These are phyloP conservation scores for Candida jianshihensis DNA, from an alignment of 805 yeast genomes.

Conservation along the genomic window DNA sequence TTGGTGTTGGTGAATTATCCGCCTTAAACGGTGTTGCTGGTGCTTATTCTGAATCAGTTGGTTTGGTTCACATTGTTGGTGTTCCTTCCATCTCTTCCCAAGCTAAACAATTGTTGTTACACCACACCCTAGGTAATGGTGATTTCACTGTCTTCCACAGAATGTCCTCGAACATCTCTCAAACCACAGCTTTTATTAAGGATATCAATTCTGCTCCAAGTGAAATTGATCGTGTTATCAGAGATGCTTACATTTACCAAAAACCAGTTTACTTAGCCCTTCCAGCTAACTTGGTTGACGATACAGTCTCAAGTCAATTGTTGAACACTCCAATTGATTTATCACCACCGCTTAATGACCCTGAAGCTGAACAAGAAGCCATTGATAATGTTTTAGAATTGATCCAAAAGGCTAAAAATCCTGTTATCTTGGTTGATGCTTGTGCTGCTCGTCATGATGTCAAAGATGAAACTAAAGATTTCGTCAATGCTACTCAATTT, in stretches of 20 bases:
- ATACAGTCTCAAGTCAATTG: slow-evolving; percentile 46
- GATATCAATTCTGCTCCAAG: slow-evolving; percentile 61
- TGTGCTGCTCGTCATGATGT: slow-evolving; percentile 78
- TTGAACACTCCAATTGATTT: slow-evolving; percentile 63
- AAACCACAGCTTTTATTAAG: slow-evolving; percentile 56
- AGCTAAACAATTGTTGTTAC: slow-evolving; percentile 64
- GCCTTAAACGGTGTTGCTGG: slow-evolving; percentile 87
- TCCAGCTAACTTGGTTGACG: slow-evolving; percentile 76
- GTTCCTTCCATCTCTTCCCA: slow-evolving; percentile 74
- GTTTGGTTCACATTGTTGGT: slow-evolving; percentile 79
- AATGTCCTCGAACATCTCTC: slow-evolving; percentile 70
- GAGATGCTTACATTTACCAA: slow-evolving; percentile 63
- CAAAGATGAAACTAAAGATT: slow-evolving; percentile 50
- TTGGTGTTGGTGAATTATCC: slow-evolving; percentile 85
- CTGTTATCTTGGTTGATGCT: slow-evolving; percentile 77
- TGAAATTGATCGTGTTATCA: slow-evolving; percentile 67
- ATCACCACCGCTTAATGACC: slow-evolving; percentile 48
- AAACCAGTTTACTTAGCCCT: slow-evolving; percentile 79
- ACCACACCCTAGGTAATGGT: slow-evolving; percentile 81
- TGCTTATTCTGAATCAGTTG: slow-evolving; percentile 84
- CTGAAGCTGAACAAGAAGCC: slow-evolving; percentile 58
- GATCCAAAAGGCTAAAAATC: slow-evolving; percentile 55
- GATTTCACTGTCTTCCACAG: slow-evolving; percentile 72
- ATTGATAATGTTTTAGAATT: slow-evolving; percentile 43
- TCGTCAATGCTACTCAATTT: slow-evolving; percentile 65